Evolutionary conservation across 2,329 filamentous ascomycete species (phyloP).

Genomic region (Beauveria caledonica): DNA sequence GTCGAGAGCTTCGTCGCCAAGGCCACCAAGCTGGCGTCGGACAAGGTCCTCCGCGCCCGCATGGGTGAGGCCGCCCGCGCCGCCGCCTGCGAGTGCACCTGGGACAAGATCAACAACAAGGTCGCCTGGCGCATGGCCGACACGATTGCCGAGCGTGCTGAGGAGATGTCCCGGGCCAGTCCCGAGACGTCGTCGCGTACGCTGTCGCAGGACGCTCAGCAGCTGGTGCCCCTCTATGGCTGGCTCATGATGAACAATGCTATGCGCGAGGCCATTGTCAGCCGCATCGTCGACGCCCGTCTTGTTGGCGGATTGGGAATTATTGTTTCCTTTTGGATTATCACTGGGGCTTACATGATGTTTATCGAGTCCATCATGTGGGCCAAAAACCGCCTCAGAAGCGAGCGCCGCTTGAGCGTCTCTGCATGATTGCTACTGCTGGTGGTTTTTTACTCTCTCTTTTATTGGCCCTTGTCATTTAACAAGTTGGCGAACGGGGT

Average conservation of each 20-base stretch:
- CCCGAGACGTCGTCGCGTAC: conserved; percentile 12
- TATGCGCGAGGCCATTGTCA: conserved; percentile 27
- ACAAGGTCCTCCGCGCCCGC: conserved; percentile 32
- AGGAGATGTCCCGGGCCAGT: conserved; percentile 18
- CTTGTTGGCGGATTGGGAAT: conserved; percentile 37
- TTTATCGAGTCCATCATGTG: conserved; percentile 39
- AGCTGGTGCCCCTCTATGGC: conserved; percentile 32
- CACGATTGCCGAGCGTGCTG: conserved; percentile 39
- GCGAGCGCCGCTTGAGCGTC: conserved; percentile 18
- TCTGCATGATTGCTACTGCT: neutral
- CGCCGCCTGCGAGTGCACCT: conserved; percentile 56
- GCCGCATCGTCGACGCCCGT: conserved; percentile 34
- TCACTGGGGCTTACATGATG: conserved; percentile 40
- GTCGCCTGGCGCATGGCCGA: conserved; percentile 57
- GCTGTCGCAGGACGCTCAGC: conserved; percentile 18
- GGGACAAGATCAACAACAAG: conserved; percentile 64
- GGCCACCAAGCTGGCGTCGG: conserved; percentile 40
- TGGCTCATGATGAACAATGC: conserved; percentile 36
- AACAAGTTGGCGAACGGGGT: neutral
- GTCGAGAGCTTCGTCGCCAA: conserved; percentile 48
- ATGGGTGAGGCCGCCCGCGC: conserved; percentile 42
- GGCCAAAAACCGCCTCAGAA: conserved; percentile 26
- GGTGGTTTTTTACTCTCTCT: neutral
- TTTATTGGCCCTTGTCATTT: neutral
- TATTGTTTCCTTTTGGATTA: conserved; percentile 40